These are phyloP conservation scores for Stentor coeruleus DNA, from an alignment of 73 alveolate genomes.

Conservation along the genomic window DNA sequence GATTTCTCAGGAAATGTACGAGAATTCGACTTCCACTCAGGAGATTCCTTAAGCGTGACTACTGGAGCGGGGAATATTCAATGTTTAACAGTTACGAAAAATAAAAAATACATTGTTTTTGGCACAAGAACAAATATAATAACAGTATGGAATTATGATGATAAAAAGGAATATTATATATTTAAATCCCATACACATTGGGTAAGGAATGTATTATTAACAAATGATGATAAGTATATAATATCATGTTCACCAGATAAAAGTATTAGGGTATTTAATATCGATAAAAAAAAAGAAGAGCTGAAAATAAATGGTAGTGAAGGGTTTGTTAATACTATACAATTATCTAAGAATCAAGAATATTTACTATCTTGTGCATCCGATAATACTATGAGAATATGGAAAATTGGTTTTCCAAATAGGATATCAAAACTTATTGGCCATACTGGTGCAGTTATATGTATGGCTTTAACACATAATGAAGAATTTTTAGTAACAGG, in stretches of 20 bases:
- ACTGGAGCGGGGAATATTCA: background rate
- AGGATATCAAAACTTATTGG: too few species aligned
- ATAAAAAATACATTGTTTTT: background rate
- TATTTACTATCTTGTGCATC: background rate
- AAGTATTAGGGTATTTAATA: too few species aligned
- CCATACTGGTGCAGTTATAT: too few species aligned
- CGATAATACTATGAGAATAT: background rate
- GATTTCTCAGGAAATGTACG: too few species aligned
- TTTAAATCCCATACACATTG: background rate
- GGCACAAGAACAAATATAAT: background rate
- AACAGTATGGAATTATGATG: background rate
- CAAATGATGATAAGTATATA: background rate
- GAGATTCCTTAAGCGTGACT: too few species aligned
- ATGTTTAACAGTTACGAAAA: background rate
- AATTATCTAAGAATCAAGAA: background rate
- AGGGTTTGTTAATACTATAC: background rate
- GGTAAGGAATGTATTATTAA: background rate
- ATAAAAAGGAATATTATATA: background rate
- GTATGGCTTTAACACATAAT: too few species aligned
- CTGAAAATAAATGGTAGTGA: background rate
- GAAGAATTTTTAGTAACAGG: too few species aligned
- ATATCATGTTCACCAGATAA: background rate
- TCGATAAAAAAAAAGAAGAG: background rate
- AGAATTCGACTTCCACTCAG: too few species aligned
- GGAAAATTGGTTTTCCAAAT: conserved; percentile 8